Base-by-base conservation (phyloP, 768 basidiomycete species). In the Boletus reticuloceps region DNA sequence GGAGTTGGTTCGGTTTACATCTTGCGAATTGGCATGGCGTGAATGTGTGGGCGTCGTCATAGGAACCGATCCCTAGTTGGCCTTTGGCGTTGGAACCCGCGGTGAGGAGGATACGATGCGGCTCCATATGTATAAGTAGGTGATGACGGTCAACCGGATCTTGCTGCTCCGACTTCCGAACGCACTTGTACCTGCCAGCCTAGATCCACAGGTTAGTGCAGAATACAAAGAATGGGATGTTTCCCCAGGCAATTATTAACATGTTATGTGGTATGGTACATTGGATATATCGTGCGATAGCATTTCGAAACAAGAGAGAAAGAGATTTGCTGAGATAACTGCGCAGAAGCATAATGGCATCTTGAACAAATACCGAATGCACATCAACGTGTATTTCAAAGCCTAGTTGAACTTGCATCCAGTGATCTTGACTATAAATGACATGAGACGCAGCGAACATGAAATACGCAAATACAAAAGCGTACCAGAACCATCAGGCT, bases 401-500 rank as follows among this genome's bases (percentile, higher is more conserved):
- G 22, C 19, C 25, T 59, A 72, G 38, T 64, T 63, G 44, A 84
- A 73, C 62, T 83, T 83, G 73, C 81, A 84, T 25, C 83, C 84
- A 53, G 78, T 77, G 56, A 85, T 76, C 54, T 78, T 79, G 47
- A 85, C 83, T 82, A 56, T n/a, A 11, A 37, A 40, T 13, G 0
- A 9, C 20, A 25, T 68, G 42, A 66, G 61, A 47, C 32, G 11
- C 11, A 2, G 5, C 11, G 27, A 32, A 43, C 43, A 11, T 8
- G 27, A 40, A 45, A 25, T 17, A 42, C 6, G 5, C 1, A 20
- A 44, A 53, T 22, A 6, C 2, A 12, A 51, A 50, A 20, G 59
- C 78, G 56, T 63, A 83, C 82, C 77, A 55, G 74, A 64, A 1
- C 91, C 90, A 67, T 93, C 90, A 47, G 86, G 80, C 42, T 82